phyloP scores from a whole-genome alignment of 1,139 yeast species.

The Debaryomyces subglobosus region DNA sequence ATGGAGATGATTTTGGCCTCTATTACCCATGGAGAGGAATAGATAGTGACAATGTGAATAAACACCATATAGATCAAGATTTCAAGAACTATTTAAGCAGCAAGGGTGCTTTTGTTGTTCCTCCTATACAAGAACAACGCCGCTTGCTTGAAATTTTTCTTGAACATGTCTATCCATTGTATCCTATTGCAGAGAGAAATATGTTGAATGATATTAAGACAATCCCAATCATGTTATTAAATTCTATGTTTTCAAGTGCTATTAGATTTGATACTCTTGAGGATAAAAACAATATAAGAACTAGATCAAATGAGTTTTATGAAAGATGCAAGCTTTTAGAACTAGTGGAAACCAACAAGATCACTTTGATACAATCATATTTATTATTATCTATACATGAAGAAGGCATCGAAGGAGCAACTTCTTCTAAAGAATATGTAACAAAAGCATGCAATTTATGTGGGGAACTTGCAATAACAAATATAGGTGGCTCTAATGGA shows the following conservation, averaged over 20 bases:
- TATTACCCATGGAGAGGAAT: conserved; percentile 32
- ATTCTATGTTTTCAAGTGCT: conserved; percentile 27
- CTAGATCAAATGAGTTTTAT: conserved; percentile 22
- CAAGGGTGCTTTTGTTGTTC: conserved; percentile 25
- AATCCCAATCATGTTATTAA: conserved; percentile 24
- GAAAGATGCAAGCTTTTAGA: conserved; percentile 27
- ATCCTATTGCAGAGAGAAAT: conserved; percentile 27
- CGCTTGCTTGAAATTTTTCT: conserved; percentile 22
- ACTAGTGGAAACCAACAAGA: conserved; percentile 26
- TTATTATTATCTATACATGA: conserved; percentile 29
- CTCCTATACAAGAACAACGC: conserved; percentile 21
- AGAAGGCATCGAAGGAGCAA: conserved; percentile 30
- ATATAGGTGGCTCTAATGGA: conserved; percentile 24
- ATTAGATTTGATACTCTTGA: conserved; percentile 20
- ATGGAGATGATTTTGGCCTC: conserved; percentile 29
- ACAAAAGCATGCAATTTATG: conserved; percentile 27
- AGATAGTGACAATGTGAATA: conserved; percentile 14
- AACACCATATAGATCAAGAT: conserved; percentile 22
- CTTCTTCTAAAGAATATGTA: conserved; percentile 23
- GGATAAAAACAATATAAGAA: conserved; percentile 15
- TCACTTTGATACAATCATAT: conserved; percentile 28
- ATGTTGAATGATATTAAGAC: conserved; percentile 15
- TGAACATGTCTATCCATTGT: conserved; percentile 26
- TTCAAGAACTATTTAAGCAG: conserved; percentile 20
- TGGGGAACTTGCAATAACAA: conserved; percentile 29